Percentiles rank a stretch among this genome's conserved stretches.
Evolutionary conservation across 352 stramenopile genomes (phyloP).

Genomic region (Phytophthora fragariae): DNA sequence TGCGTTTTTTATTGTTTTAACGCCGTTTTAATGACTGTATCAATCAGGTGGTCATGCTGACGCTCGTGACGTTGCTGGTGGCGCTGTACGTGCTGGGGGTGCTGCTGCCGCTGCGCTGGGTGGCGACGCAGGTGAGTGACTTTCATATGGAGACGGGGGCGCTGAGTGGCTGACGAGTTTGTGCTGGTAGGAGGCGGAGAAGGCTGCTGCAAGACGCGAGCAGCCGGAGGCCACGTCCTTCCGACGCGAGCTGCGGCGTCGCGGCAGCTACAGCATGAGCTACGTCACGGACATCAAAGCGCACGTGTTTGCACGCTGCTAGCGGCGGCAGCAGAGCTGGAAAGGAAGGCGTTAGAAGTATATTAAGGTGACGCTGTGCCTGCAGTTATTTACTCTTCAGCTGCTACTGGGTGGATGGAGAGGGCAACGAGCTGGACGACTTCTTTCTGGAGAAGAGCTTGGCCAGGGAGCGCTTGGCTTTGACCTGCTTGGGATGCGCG

Average conservation of each 20-base stretch:
- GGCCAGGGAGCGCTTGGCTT: constrained; percentile 36
- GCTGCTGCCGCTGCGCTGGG: constrained; percentile 61
- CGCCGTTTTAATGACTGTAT: not conserved
- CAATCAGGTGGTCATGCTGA: constrained; percentile 51
- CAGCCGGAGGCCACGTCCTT: constrained; percentile 68
- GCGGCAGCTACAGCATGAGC: constrained; percentile 89
- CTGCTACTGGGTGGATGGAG: constrained; percentile 14
- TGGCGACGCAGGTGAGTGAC: constrained; percentile 49
- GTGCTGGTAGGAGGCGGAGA: constrained; percentile 30
- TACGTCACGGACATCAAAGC: constrained; percentile 91
- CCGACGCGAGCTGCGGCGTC: constrained; percentile 77
- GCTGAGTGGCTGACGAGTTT: constrained; percentile 2
- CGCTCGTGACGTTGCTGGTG: constrained; percentile 54
- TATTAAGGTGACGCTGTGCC: not conserved
- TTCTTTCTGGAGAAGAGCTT: constrained; percentile 49
- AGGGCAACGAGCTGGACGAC: constrained; percentile 27
- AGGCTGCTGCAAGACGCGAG: constrained; percentile 30
- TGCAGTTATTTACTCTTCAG: not conserved
- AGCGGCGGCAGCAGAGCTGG: constrained; percentile 5
- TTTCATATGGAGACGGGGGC: not conserved
- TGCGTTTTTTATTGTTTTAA: not conserved
- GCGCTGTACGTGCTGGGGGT: constrained; percentile 68
- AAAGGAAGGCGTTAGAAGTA: not conserved
- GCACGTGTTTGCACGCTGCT: constrained; percentile 79
- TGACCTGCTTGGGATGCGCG: constrained; percentile 19